A percentile compares a stretch with the other conserved stretches of the same genome.
phyloP scores from a whole-genome alignment of 169 alveolate genomes.

The Besnoitia besnoiti region DNA sequence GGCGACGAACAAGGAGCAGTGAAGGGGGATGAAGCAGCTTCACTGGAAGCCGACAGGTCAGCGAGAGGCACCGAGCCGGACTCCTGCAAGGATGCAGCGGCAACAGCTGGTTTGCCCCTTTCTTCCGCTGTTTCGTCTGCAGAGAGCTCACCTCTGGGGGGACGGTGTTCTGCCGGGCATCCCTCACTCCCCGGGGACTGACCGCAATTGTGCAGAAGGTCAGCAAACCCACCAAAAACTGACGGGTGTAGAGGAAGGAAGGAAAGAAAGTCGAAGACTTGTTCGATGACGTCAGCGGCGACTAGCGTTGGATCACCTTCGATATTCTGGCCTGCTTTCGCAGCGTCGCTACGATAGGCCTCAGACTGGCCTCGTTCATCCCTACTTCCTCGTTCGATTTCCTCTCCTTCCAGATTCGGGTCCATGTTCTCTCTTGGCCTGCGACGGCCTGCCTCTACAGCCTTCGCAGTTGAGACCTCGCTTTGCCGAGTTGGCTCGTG shows the following conservation, averaged over 20 bases:
- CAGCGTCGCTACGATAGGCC: neutral
- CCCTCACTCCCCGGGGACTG: neutral
- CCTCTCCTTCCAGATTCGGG: neutral
- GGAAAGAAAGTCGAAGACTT: neutral
- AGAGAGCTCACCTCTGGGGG: too few species aligned
- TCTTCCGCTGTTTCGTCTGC: neutral
- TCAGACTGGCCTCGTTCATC: neutral
- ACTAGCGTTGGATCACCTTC: neutral
- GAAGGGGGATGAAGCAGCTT: too few species aligned
- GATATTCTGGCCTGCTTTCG: neutral
- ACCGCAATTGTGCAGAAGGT: neutral
- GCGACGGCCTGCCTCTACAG: neutral
- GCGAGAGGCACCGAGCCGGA: neutral
- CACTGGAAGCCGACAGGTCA: too few species aligned
- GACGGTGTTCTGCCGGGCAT: too few species aligned
- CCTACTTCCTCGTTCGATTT: neutral
- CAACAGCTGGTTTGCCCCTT: neutral
- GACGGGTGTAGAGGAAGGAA: neutral
- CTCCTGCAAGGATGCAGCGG: neutral
- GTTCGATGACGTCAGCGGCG: neutral
- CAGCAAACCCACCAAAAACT: neutral
- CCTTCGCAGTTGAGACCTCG: too few species aligned
- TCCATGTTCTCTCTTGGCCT: neutral
- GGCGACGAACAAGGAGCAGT: neutral
- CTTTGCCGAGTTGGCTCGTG: too few species aligned